Conservation (phyloP, 768 basidiomycete species). For the Aureoboletus auriporus region DNA sequence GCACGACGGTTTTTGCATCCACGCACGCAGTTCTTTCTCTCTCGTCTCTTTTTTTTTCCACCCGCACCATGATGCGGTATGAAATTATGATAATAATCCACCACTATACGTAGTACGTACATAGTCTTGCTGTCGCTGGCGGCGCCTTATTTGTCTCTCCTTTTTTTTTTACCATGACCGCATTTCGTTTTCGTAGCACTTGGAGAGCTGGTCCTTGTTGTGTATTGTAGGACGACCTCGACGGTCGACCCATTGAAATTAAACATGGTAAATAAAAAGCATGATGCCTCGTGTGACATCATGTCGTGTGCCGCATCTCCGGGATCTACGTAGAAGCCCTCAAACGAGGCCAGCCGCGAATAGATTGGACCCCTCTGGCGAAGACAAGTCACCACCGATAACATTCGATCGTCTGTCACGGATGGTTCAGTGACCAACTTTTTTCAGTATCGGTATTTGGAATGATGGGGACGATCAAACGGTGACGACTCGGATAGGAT, state of each 20-base stretch:
- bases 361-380: too few relatives aligned
- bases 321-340: not conserved
- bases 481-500: too few relatives aligned
- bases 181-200: slow-evolving; percentile 13
- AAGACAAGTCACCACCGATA: too few relatives aligned
- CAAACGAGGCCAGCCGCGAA: too few relatives aligned
- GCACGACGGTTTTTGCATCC: slow-evolving; percentile 12
- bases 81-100: slow-evolving; percentile 27
- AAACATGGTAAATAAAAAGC: slow-evolving; percentile 1
- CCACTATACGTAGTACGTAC: slow-evolving; percentile 18
- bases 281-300: too few relatives aligned
- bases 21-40: slow-evolving; percentile 4
- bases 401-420: too few relatives aligned
- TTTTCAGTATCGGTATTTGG: too few relatives aligned
- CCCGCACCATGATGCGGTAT: slow-evolving; percentile 13
- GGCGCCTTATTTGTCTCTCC: not conserved
- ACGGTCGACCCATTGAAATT: slow-evolving; percentile 12
- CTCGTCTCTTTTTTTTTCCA: not conserved
- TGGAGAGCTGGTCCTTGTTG: slow-evolving; percentile 10
- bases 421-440: too few relatives aligned
- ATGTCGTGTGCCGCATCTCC: too few relatives aligned
- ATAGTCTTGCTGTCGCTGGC: slow-evolving; percentile 28
- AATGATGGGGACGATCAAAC: too few relatives aligned
- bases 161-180: slow-evolving; percentile 10
- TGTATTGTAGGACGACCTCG: slow-evolving; percentile 8